Evolutionary conservation across 2,329 filamentous ascomycete species (phyloP), one percentile per base, ranked within the genome.

Genomic region (Rhexocercosporidium sp.): DNA sequence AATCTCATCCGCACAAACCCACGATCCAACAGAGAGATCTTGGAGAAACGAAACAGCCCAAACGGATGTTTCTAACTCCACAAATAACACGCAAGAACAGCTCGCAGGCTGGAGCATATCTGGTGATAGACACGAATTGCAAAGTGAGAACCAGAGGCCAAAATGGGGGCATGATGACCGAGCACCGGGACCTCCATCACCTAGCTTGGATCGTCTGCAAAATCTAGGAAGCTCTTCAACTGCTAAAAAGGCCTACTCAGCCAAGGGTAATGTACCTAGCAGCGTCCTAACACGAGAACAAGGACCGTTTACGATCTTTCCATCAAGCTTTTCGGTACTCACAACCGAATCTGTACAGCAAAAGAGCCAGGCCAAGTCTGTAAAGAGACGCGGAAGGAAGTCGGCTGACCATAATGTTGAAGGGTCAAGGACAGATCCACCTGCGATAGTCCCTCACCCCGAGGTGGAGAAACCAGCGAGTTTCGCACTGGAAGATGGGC

Each of bases 261-360:
- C 22, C 16, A n/a, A 29, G 20, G 29, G 18, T 22, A 56, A 11
- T 12, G 12, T 37, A 5, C 29, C 6, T 12, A 56, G 29, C 18
- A 56, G 18, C 22, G 12, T 34, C 1, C 29, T 29, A 7, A 5
- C 27, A 12, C 29, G 37, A 4, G 59, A 41, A 1, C 6, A 29
- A 34, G 49, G 20, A 14, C 27, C 47, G 4, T 60, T 66, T 27
- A 66, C n/a, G 18, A 66, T 41, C 16, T 66, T 66, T 57, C 49
- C 64, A 47, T 66, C 64, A 2, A 62, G n/a, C 20, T 66, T 66
- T 34, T 56, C 59, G 20, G 64, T 66, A 20, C 37, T 49, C 16
- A 66, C 64, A 5, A 39, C 64, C 2, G 64, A 66, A 22, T 54
- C 49, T 20, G 20, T 62, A 37, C 44, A 66, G 18, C 56, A 59